Evolutionary conservation across 208 protist species (phyloP).

Genomic region (Novymonas esmeraldas): DNA sequence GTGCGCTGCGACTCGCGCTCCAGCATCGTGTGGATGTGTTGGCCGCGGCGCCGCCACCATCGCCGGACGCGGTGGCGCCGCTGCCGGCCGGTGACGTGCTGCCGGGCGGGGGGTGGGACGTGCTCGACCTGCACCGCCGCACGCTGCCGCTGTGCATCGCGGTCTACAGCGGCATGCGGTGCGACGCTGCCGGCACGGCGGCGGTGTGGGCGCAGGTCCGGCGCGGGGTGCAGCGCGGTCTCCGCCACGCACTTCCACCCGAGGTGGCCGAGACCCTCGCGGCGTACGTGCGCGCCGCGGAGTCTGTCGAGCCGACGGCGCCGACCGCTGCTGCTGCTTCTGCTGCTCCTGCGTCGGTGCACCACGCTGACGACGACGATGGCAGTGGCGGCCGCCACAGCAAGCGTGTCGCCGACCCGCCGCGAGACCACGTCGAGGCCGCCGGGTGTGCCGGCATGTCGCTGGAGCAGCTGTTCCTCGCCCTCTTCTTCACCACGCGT

Average conservation of each 20-base stretch:
- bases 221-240: constrained; percentile 27
- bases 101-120: constrained; percentile 32
- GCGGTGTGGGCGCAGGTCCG: constrained; percentile 21
- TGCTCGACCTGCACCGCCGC: constrained; percentile 23
- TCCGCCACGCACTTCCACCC: constrained; percentile 22
- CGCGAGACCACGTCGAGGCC: neutral
- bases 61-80: neutral
- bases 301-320: neutral
- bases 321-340: neutral
- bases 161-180: constrained; percentile 38
- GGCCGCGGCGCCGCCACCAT: neutral
- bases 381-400: neutral
- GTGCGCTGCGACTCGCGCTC: constrained; percentile 28
- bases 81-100: constrained; percentile 32
- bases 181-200: constrained; percentile 20
- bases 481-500: constrained; percentile 29
- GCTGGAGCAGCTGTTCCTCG: constrained; percentile 2
- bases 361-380: neutral
- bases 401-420: neutral
- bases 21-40: constrained; percentile 20
- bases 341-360: neutral
- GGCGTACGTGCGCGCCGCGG: constrained; percentile 1
- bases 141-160: constrained; percentile 39
- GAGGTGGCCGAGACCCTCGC: constrained; percentile 23
- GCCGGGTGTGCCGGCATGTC: neutral